phyloP scores from a whole-genome alignment of 371 early-diverging fungal genomes.

The Gilbertella persicaria region DNA sequence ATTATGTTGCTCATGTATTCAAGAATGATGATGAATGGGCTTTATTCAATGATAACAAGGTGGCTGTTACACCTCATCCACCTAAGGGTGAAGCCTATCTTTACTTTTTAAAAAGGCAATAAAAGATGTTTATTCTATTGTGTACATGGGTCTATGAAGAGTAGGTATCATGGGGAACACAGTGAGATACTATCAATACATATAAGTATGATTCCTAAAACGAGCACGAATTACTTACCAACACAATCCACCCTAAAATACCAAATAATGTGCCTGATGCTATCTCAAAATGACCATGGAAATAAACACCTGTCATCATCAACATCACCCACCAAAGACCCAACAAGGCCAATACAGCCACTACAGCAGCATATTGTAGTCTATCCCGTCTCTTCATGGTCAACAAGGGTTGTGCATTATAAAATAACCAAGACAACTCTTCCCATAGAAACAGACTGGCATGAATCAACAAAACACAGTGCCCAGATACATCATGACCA shows the following conservation, averaged over 20 bases:
- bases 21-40: slow-evolving; percentile 79
- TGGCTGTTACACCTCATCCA: slow-evolving; percentile 70
- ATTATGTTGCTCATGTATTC: slow-evolving; percentile 90
- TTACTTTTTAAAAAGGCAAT: slow-evolving; percentile 59
- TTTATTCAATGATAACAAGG: slow-evolving; percentile 95
- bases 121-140: slow-evolving; percentile 7
- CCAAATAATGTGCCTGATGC: slow-evolving; percentile 72
- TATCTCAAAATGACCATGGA: slow-evolving; percentile 78
- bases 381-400: slow-evolving; percentile 14
- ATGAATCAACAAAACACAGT: slow-evolving; percentile 87
- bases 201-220: no score
- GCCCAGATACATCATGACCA: slow-evolving; percentile 87
- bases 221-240: slow-evolving; percentile 47
- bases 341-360: slow-evolving; percentile 36
- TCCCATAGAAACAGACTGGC: slow-evolving; percentile 79
- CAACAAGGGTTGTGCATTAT: slow-evolving; percentile 24
- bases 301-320: slow-evolving; percentile 76
- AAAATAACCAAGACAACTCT: slow-evolving; percentile 54
- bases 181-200: slow-evolving; percentile 33
- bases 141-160: slow-evolving; percentile 21
- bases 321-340: slow-evolving; percentile 78
- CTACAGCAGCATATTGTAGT: slow-evolving; percentile 34
- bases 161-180: slow-evolving; percentile 33
- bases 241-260: slow-evolving; percentile 64
- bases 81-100: slow-evolving; percentile 75